Base-by-base conservation (phyloP, 805 yeast genomes). In the Nakazawaea peltata region DNA sequence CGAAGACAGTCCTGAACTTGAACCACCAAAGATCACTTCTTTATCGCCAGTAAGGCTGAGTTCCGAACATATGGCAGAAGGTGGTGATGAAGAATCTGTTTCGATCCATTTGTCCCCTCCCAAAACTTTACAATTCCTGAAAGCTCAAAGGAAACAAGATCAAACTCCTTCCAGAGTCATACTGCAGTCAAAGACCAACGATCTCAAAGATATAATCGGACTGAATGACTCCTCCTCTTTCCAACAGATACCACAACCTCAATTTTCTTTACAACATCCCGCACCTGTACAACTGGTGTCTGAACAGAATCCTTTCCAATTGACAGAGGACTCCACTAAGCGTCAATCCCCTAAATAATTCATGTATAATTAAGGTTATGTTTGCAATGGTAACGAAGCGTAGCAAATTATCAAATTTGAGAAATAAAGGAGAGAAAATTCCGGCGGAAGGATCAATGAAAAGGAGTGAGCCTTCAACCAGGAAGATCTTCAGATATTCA, bases 61-160 rank as follows among this genome's bases (percentile, higher is more conserved):
- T 13, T n/a, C 14, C 12, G 8, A 7, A 8, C 34, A 31, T 15
- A 22, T 16, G n/a, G 8, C 18, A 23, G 28, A 13, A 4, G 15
- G 10, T 5, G 9, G 9, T 5, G 19, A 24, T 10, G 18, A 11
- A 12, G 22, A 19, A 4, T 15, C 23, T 24, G 31, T 28, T 12
- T 29, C 33, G 8, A 28, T 25, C 2, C 38, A 24, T 16, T 19
- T 30, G 22, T 35, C 42, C 10, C 44, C 42, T 10, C 42, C 44
- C 3, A 30, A 26, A 17, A 39, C 38, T 4, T 30, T 41, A 12
- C 28, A 33, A 9, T 39, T 39, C 23, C 38, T 38, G 14, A 17
- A 26, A 12, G 17, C 25, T 16, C 31, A 29, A 22, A 22, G 15
- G 2, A 6, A 18, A 5, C 9, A 16, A 6, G 25, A 29, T 13